phyloP scores from a whole-genome alignment of 148 eudicot genomes.

The Fagopyrum homotropicum region DNA sequence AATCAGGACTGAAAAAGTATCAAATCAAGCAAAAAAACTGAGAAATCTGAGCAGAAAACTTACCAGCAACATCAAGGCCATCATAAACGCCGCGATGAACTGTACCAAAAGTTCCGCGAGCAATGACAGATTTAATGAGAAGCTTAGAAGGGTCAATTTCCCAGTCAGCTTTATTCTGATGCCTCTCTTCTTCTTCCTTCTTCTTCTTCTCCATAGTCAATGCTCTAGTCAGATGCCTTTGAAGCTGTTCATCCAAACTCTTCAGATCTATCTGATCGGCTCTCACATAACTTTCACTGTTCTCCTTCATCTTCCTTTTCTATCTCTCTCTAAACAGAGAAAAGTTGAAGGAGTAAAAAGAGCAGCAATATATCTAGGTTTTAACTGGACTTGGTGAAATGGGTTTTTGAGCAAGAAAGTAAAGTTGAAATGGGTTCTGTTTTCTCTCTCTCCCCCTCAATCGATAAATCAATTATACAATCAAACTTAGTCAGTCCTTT shows the following conservation, averaged over 20 bases:
- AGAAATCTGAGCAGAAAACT: neutral
- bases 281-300: slow-evolving; percentile 59
- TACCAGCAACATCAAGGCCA: slow-evolving; percentile 84
- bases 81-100: slow-evolving; percentile 88
- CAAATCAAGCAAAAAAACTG: neutral
- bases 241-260: slow-evolving; percentile 81
- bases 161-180: slow-evolving; percentile 44
- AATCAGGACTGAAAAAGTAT: neutral
- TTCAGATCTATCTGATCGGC: slow-evolving; percentile 94
- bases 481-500: neutral
- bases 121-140: slow-evolving; percentile 62
- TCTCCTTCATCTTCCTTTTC: slow-evolving; percentile 30
- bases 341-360: neutral
- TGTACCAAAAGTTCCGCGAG: slow-evolving; percentile 89
- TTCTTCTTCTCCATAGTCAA: slow-evolving; percentile 50
- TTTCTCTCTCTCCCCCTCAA: neutral
- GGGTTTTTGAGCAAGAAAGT: neutral
- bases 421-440: neutral
- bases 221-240: slow-evolving; percentile 60
- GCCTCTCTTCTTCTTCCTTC: slow-evolving; percentile 25
- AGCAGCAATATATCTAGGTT: slow-evolving; percentile 8
- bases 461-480: neutral
- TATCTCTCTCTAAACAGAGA: neutral
- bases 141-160: slow-evolving; percentile 84
- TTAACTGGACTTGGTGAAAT: neutral